phyloP scores from a whole-genome alignment of 2,329 filamentous ascomycete species.

The Calonectria henricotiae region DNA sequence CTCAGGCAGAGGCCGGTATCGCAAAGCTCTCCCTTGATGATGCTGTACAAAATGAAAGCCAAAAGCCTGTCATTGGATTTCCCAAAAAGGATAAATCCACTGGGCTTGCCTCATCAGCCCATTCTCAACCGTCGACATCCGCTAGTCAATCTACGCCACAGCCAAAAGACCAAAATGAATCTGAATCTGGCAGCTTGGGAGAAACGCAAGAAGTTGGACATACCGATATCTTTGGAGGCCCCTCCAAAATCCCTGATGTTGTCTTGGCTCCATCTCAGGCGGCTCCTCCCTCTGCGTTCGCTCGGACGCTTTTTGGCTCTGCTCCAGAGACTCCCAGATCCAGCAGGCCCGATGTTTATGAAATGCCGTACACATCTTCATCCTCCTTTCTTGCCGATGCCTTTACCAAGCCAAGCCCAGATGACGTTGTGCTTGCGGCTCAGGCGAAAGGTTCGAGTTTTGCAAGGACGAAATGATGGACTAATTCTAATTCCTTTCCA shows the following conservation, averaged over 20 bases:
- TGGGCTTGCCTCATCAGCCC: slow-evolving; percentile 19
- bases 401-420: slow-evolving; percentile 90
- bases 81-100: slow-evolving; percentile 50
- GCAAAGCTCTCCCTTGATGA: slow-evolving; percentile 56
- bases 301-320: slow-evolving; percentile 68
- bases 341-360: slow-evolving; percentile 56
- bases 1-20: slow-evolving; percentile 52
- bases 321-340: slow-evolving; percentile 52
- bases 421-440: slow-evolving; percentile 89
- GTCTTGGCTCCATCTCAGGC: slow-evolving; percentile 12
- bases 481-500: slow-evolving; percentile 70
- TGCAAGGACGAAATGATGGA: slow-evolving; percentile 66
- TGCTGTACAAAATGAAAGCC: slow-evolving; percentile 53
- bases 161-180: background rate
- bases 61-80: slow-evolving; percentile 33
- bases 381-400: slow-evolving; percentile 70
- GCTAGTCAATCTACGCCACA: background rate
- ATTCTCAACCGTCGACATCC: slow-evolving; percentile 19
- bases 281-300: slow-evolving; percentile 71
- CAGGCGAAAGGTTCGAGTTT: slow-evolving; percentile 89
- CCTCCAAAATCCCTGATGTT: slow-evolving; percentile 2
- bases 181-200: background rate
- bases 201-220: background rate
- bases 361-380: slow-evolving; percentile 69
- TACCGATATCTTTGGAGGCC: background rate